A percentile compares a stretch with the other conserved stretches of the same genome.
Conservation (phyloP, 2,329 filamentous ascomycete species). For the Beauveria rudraprayagi region DNA sequence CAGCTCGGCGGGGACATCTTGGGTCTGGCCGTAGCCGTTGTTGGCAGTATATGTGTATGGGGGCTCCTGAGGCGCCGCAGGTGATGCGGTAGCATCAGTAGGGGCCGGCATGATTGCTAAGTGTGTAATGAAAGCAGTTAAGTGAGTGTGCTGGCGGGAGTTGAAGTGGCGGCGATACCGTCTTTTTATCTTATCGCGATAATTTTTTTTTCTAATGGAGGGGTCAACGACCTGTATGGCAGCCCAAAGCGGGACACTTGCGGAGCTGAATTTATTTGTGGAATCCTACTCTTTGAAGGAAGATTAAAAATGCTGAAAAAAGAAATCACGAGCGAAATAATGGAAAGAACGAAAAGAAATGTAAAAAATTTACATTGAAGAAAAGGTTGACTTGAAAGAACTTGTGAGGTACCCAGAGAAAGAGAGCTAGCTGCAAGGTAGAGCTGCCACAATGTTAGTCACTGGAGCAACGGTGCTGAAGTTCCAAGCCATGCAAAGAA, state of each 20-base stretch:
- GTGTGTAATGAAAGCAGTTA: background rate
- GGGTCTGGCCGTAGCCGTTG: conserved; percentile 34
- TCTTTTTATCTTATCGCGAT: conserved; percentile 3
- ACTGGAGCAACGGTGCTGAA: too few relatives aligned
- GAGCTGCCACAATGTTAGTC: too few relatives aligned
- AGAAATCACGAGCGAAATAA: too few relatives aligned
- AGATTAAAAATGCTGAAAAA: too few relatives aligned
- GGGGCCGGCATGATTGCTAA: conserved; percentile 1
- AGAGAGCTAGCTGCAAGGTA: too few relatives aligned
- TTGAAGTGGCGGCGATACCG: background rate
- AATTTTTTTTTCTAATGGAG: conserved; percentile 7
- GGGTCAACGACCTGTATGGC: conserved; percentile 2
- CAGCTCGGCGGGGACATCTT: conserved; percentile 26
- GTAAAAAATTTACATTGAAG: too few relatives aligned
- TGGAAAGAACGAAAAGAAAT: too few relatives aligned
- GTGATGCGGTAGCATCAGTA: conserved; percentile 17
- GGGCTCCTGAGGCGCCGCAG: conserved; percentile 37
- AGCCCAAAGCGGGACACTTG: conserved; percentile 4
- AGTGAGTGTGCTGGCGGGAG: background rate
- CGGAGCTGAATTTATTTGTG: too few relatives aligned
- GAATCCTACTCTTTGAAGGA: too few relatives aligned
- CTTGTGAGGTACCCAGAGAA: too few relatives aligned
- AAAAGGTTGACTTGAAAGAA: too few relatives aligned
- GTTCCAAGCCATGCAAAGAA: too few relatives aligned
- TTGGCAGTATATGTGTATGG: conserved; percentile 36